Conservation (phyloP, 805 yeast species). For the Citeromyces nyonsensis region DNA sequence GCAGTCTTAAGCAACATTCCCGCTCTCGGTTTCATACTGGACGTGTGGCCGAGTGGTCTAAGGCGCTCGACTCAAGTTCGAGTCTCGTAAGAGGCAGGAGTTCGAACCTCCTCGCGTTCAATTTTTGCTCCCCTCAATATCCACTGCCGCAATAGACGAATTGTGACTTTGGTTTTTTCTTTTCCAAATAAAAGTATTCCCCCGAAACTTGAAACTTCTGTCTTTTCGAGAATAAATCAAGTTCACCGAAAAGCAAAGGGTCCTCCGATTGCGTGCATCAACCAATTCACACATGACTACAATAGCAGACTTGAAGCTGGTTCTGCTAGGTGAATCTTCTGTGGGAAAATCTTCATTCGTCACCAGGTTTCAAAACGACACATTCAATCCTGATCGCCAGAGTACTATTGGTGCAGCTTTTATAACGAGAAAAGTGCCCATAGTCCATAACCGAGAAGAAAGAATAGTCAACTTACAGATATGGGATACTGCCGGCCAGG, state of each 20-base stretch:
- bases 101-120: conserved; percentile 6
- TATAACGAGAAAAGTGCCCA: conserved; percentile 58
- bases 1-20: too few relatives aligned
- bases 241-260: too few relatives aligned
- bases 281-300: conserved; percentile 7
- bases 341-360: conserved; percentile 66
- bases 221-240: too few relatives aligned
- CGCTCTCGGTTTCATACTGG: conserved; percentile 2
- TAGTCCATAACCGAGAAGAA: conserved; percentile 10
- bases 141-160: too few relatives aligned
- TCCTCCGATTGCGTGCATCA: background rate
- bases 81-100: conserved; percentile 6
- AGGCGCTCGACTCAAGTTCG: conserved; percentile 6
- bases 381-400: conserved; percentile 68
- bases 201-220: too few relatives aligned
- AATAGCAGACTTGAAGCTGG: conserved; percentile 17
- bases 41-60: conserved; percentile 3
- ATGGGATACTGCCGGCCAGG: conserved; percentile 98
- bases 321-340: conserved; percentile 32
- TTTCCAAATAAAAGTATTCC: too few relatives aligned
- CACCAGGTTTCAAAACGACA: conserved; percentile 55
- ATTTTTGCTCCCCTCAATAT: conserved; percentile 3
- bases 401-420: conserved; percentile 99
- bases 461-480: conserved; percentile 39
- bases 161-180: too few relatives aligned